Percentiles rank a stretch among this genome's conserved stretches.
Conservation (phyloP, 257 asterid species). For the Rauvolfia tetraphylla region DNA sequence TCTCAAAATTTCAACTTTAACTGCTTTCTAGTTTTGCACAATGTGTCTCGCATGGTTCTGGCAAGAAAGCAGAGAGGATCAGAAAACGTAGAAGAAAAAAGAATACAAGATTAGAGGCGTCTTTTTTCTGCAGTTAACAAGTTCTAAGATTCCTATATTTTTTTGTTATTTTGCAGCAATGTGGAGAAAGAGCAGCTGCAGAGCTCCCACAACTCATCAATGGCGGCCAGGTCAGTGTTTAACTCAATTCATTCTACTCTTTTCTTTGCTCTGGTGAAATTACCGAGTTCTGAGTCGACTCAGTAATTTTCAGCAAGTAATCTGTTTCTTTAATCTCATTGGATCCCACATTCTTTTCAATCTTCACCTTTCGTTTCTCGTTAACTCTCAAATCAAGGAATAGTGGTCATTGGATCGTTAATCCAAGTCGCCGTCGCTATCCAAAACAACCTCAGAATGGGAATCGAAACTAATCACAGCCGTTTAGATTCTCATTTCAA, state of each 20-base stretch:
- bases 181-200: constrained; percentile 44
- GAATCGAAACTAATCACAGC: constrained; percentile 28
- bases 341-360: constrained; percentile 9
- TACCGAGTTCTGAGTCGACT: constrained; percentile 30
- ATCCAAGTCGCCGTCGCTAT: constrained; percentile 10
- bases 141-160: constrained; percentile 6
- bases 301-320: constrained; percentile 11
- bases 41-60: too few species aligned
- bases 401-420: constrained; percentile 40
- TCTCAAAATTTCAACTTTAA: neutral
- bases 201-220: constrained; percentile 72
- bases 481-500: constrained; percentile 36
- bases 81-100: too few species aligned
- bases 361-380: constrained; percentile 35
- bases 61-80: neutral
- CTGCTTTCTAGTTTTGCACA: neutral
- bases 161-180: constrained; percentile 27
- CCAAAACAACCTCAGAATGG: neutral
- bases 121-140: neutral
- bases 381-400: constrained; percentile 18
- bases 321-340: constrained; percentile 9
- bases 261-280: neutral
- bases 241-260: neutral
- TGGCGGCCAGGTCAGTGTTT: constrained; percentile 53
- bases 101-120: neutral